phyloP scores from a whole-genome alignment of 441 rosid genomes.

The Hura crepitans region DNA sequence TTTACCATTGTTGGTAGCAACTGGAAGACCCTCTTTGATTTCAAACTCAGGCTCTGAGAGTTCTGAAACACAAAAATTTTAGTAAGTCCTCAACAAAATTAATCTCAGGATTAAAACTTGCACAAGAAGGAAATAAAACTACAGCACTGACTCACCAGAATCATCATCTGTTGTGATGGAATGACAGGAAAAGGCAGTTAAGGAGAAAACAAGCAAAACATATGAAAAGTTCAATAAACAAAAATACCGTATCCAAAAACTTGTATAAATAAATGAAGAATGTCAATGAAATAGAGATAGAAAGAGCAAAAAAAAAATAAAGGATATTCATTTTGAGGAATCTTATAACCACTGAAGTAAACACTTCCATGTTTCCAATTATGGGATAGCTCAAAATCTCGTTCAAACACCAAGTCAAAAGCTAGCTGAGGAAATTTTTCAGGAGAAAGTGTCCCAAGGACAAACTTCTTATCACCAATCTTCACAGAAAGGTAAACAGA shows the following conservation, averaged over 20 bases:
- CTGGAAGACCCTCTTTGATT: constrained; percentile 22
- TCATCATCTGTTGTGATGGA: constrained; percentile 19
- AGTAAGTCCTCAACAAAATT: background rate
- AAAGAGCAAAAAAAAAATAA: constrained; percentile 6
- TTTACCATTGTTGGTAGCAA: constrained; percentile 26
- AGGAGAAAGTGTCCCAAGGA: constrained; percentile 62
- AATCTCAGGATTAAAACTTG: background rate
- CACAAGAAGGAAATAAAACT: background rate
- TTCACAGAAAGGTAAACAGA: constrained; percentile 38
- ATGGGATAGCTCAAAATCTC: constrained; percentile 65
- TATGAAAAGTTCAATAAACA: constrained; percentile 9
- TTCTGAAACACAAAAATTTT: background rate
- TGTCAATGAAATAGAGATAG: background rate
- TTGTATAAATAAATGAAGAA: background rate
- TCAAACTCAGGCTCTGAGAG: constrained; percentile 28
- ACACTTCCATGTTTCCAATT: constrained; percentile 68
- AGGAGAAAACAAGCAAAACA: constrained; percentile 31
- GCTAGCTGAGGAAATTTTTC: constrained; percentile 59
- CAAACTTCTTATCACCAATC: constrained; percentile 43
- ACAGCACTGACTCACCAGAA: constrained; percentile 32
- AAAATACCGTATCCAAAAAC: background rate
- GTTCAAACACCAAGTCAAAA: constrained; percentile 59
- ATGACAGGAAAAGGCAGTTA: constrained; percentile 32
- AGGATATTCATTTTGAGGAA: constrained; percentile 51
- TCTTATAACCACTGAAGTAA: constrained; percentile 60